Evolutionary conservation across 352 stramenopile species (phyloP).

Genomic region (Phytopythium oedochilum): DNA sequence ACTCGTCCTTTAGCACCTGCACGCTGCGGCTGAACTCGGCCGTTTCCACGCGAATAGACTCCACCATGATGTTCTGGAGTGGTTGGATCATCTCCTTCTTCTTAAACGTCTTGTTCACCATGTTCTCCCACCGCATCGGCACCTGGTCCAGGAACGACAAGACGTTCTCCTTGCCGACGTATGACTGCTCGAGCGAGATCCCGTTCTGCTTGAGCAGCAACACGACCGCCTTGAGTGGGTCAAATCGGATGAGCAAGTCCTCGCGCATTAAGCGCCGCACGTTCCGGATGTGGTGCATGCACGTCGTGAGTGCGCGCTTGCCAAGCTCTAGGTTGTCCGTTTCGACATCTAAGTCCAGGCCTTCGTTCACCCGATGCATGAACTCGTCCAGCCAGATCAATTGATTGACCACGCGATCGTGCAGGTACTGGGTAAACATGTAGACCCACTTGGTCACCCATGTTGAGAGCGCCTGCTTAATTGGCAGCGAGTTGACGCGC

Average conservation of each 20-base stretch:
- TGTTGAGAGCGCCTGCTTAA: conserved; percentile 92
- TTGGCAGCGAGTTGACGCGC: conserved; percentile 90
- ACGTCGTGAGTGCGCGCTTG: conserved; percentile 71
- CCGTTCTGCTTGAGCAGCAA: conserved; percentile 79
- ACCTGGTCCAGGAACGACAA: conserved; percentile 85
- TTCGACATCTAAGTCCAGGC: conserved; percentile 64
- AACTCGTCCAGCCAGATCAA: conserved; percentile 87
- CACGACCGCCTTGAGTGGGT: conserved; percentile 76
- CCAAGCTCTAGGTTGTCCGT: conserved; percentile 34
- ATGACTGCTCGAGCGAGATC: conserved; percentile 87
- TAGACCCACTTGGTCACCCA: conserved; percentile 96
- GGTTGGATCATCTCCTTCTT: conserved; percentile 91
- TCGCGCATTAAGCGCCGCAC: conserved; percentile 80
- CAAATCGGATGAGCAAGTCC: conserved; percentile 74
- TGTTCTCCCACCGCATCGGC: conserved; percentile 88
- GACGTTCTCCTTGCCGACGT: conserved; percentile 80
- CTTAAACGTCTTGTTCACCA: conserved; percentile 92
- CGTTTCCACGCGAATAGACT: conserved; percentile 72
- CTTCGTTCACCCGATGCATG: conserved; percentile 67
- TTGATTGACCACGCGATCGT: conserved; percentile 84
- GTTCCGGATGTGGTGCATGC: conserved; percentile 89
- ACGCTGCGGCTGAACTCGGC: conserved; percentile 71
- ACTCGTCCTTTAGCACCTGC: conserved; percentile 56
- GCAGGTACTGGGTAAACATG: conserved; percentile 91
- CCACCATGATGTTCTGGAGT: conserved; percentile 86